These are phyloP conservation scores for Naganishia vishniacii DNA, from an alignment of 768 basidiomycete genomes.

Conservation along the genomic window DNA sequence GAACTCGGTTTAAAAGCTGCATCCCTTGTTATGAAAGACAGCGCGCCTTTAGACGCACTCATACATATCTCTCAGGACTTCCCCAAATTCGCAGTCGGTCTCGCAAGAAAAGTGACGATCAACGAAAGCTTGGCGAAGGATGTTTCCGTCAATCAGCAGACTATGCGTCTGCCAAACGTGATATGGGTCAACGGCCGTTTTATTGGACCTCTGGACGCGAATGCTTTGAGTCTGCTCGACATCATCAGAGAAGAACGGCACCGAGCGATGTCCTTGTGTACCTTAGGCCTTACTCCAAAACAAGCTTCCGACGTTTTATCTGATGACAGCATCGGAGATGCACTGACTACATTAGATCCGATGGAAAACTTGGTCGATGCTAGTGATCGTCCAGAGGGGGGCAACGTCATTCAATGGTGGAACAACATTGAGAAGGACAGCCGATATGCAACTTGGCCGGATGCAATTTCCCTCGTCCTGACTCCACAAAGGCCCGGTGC, in stretches of 20 bases:
- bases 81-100: constrained; percentile 71
- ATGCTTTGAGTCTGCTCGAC: constrained; percentile 68
- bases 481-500: constrained; percentile 74
- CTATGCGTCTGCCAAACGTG: constrained; percentile 53
- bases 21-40: constrained; percentile 66
- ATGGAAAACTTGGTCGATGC: constrained; percentile 81
- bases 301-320: constrained; percentile 72
- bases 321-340: constrained; percentile 57
- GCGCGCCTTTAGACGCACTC: constrained; percentile 57
- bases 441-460: constrained; percentile 42
- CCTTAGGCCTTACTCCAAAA: constrained; percentile 59
- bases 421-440: constrained; percentile 84
- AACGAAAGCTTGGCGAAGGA: constrained; percentile 57
- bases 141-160: constrained; percentile 57
- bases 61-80: constrained; percentile 76
- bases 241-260: constrained; percentile 66
- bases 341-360: constrained; percentile 55
- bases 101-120: constrained; percentile 62
- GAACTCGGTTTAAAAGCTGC: constrained; percentile 66
- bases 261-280: constrained; percentile 58
- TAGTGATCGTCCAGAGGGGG: constrained; percentile 76
- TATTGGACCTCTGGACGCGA: constrained; percentile 61
- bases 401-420: constrained; percentile 71
- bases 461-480: constrained; percentile 52
- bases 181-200: constrained; percentile 77